Percentiles rank a stretch among this genome's conserved stretches.
These are phyloP conservation scores for Ustilaginoidea virens DNA, from an alignment of 2,329 filamentous ascomycete genomes.

Conservation along the genomic window DNA sequence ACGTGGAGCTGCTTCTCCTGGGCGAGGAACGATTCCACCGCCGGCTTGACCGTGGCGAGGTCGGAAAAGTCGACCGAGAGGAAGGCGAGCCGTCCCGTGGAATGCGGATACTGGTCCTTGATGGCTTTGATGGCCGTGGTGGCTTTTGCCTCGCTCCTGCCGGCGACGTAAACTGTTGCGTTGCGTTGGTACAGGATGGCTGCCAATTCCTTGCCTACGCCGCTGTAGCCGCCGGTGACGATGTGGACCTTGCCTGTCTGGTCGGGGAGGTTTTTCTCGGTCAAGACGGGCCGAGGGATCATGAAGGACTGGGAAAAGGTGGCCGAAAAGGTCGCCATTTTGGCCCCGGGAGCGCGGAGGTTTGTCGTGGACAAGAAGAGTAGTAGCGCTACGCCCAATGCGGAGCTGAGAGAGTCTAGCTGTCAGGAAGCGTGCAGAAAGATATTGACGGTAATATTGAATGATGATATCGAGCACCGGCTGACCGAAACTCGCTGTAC, in stretches of 20 bases:
- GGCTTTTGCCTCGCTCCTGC: slow-evolving; percentile 29
- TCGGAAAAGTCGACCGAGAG: slow-evolving; percentile 29
- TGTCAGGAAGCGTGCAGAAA: too few relatives aligned
- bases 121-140: slow-evolving; percentile 28
- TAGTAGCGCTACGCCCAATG: too few relatives aligned
- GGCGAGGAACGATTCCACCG: slow-evolving; percentile 16
- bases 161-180: slow-evolving; percentile 39
- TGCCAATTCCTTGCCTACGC: slow-evolving; percentile 35
- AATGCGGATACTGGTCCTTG: slow-evolving; percentile 17
- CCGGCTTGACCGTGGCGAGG: slow-evolving; percentile 17
- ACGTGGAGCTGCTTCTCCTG: slow-evolving; percentile 20
- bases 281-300: slow-evolving; percentile 4
- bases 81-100: slow-evolving; percentile 24
- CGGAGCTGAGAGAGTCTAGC: too few relatives aligned
- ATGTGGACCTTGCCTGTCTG: slow-evolving; percentile 26
- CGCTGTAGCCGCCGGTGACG: slow-evolving; percentile 28
- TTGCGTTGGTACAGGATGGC: slow-evolving; percentile 37
- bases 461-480: too few relatives aligned
- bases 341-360: too few relatives aligned
- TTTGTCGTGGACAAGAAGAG: too few relatives aligned
- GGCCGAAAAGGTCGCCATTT: slow-evolving; percentile 1
- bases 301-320: slow-evolving; percentile 1
- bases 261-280: slow-evolving; percentile 3
- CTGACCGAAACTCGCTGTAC: too few relatives aligned
- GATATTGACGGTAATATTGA: too few relatives aligned